These are phyloP conservation scores for Venturia oleaginea DNA, from an alignment of 2,329 filamentous ascomycete species.

Conservation along the genomic window DNA sequence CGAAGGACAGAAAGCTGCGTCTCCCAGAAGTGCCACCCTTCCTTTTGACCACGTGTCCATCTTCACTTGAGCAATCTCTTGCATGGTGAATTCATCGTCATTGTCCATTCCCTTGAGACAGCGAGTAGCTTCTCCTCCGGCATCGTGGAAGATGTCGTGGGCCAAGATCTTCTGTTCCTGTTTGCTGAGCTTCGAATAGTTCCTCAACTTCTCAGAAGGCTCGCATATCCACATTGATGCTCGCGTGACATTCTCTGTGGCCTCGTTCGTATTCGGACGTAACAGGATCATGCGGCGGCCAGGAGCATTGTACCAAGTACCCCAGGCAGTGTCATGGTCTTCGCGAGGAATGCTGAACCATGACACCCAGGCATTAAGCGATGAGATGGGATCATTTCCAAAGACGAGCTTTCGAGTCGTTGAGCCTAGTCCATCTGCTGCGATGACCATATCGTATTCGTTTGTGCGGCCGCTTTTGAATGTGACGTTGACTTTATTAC, in stretches of 20 bases:
- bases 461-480: conserved; percentile 20
- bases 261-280: conserved; percentile 14
- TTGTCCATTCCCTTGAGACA: conserved; percentile 31
- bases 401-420: conserved; percentile 23
- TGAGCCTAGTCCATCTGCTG: conserved; percentile 25
- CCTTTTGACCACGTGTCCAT: conserved; percentile 27
- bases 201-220: neutral
- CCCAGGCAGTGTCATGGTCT: conserved; percentile 19
- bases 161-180: conserved; percentile 20
- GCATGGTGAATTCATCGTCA: conserved; percentile 37
- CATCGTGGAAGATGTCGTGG: conserved; percentile 25
- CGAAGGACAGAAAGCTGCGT: conserved; percentile 31
- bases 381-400: conserved; percentile 20
- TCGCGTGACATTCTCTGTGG: conserved; percentile 4
- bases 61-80: conserved; percentile 32
- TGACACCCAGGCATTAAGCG: conserved; percentile 23
- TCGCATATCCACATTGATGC: neutral
- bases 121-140: conserved; percentile 30
- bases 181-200: conserved; percentile 13
- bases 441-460: conserved; percentile 23
- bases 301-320: conserved; percentile 23
- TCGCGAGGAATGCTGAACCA: conserved; percentile 24
- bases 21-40: conserved; percentile 29
- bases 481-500: conserved; percentile 18
- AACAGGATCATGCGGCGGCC: conserved; percentile 20